Evolutionary conservation across 1,139 yeast species (phyloP), one percentile per base, ranked within the genome.

Genomic region (Yamadazyma friedrichii): DNA sequence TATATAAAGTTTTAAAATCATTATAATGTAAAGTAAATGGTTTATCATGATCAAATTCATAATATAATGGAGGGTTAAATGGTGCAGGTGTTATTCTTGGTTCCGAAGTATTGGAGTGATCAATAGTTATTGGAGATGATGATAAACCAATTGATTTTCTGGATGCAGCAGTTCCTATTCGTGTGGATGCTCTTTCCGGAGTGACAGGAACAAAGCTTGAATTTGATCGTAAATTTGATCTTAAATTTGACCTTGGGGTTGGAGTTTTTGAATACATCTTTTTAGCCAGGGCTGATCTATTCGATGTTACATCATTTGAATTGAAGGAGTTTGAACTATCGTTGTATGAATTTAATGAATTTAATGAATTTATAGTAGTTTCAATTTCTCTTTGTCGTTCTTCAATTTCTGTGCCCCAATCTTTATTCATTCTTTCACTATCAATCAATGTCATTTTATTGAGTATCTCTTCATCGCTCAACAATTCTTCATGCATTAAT

Each of bases 1-100:
- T 78, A 55, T 80, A 81, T 6, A 85, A 65, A 31, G 91, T 83
- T 49, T 76, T 76, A 58, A 82, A 85, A 56, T 85, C 94, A 24
- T 77, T 67, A 46, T 74, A 73, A 1, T 77, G 68, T 4, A 85
- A 73, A 5, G 75, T 70, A 46, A 83, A 74, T 2, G 58, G 56
- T 11, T 73, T 67, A 6, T 71, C 73, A 47, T 77, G 78, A 11
- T 59, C 53, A 46, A 84, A 79, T 12, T 61, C 64, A 50, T 78
- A 73, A 31, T 67, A 67, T 39, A 84, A 60, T 8, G 74, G 67
- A 0, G 89, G 89, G 9, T 63, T 58, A 47, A 80, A 82, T 2
- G 47, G 42, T 3, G 60, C 59, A 3, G 66, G 66, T 10, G 36
- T 20, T 20, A 20, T 20, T 8, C 24, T 20, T 20, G 24, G 8